Evolutionary conservation across 371 early-diverging fungal genomes (phyloP), one percentile per base, ranked within the genome.

Genomic region (Saksenaea vasiformis): DNA sequence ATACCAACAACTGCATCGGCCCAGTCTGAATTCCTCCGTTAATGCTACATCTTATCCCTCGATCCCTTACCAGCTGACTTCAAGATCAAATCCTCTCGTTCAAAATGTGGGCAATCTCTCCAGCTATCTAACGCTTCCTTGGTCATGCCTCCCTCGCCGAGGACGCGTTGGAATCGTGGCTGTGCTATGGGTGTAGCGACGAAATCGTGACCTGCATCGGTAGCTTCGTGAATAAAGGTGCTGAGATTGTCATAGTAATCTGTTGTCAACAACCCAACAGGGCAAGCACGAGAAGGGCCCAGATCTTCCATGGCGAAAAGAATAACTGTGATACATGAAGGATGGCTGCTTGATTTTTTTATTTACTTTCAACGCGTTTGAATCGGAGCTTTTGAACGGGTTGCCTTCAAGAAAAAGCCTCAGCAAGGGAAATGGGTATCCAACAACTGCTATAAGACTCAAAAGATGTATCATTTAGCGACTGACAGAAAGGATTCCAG

Each of bases 201-300:
- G 68, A 87, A 89, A 57, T 89, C 88, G 58, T 85, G 82, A 13
- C 82, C 83, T 13, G 77, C 75, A 24, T 83, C 76, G 17, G 71
- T 76, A 7, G 82, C 84, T 65, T 76, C 74, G 13, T 56, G 27
- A 27, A 84, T 68, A 37, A 87, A 80, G 2, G 67, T 59, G 14
- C 61, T 65, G 26, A 85, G 36, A 62, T 82, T 79, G 15, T 77
- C 73, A 51, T 66, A 71, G 17, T 66, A 62, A 7, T 76, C 76
- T 7, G 58, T 67, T 0, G 76, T 69, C 2, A 80, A 44, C 26
- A 80, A 60, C 13, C 81, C 81, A 19, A 80, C 64, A 28, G 70
- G 66, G 37, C 80, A 80, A 27, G 64, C 47, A 39, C 75, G 75
- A 26, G 31, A 27, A 1, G 65, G 34, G 22, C 44, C 37, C 36